Percentiles rank a stretch among this genome's conserved stretches.
phyloP scores from a whole-genome alignment of 192 early-diverging fungal genomes.

The Coemansia sp. region DNA sequence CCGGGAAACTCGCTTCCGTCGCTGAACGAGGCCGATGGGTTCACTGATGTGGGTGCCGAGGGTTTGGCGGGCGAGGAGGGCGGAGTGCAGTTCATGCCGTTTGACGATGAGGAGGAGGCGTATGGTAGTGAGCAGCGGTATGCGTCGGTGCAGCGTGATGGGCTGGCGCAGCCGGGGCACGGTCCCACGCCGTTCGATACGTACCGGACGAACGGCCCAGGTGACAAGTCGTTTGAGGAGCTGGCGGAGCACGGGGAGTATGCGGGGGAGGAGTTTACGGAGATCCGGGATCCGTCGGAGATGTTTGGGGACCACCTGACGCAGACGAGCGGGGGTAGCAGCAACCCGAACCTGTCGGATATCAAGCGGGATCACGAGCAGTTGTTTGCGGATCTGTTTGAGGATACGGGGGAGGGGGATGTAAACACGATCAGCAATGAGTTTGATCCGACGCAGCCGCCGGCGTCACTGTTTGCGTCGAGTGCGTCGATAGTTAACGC shows the following conservation, averaged over 20 bases:
- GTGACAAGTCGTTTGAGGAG: not conserved
- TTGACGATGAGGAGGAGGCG: no score
- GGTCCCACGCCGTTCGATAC: not conserved
- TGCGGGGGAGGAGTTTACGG: constrained; percentile 7
- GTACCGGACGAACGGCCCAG: not conserved
- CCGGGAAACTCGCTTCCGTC: constrained; percentile 8
- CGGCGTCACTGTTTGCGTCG: constrained; percentile 38
- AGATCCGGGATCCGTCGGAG: constrained; percentile 8
- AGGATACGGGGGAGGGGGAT: not conserved
- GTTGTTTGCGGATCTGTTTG: constrained; percentile 26
- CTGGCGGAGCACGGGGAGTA: no score
- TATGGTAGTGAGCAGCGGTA: no score
- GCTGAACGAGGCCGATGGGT: not conserved
- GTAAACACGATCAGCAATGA: constrained; percentile 7
- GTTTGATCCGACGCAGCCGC: constrained; percentile 12
- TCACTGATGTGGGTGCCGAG: not conserved
- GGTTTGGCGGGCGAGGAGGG: no score
- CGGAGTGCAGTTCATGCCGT: no score
- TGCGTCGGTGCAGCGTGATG: not conserved
- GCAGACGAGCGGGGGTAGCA: not conserved
- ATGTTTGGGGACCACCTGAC: constrained; percentile 27
- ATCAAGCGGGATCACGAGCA: constrained; percentile 40
- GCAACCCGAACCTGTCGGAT: constrained; percentile 23
- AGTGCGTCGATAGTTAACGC: constrained; percentile 37
- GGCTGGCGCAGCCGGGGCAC: no score